Evolutionary conservation across 2,329 filamentous ascomycete species (phyloP).

Genomic region (Fusarium sp.): DNA sequence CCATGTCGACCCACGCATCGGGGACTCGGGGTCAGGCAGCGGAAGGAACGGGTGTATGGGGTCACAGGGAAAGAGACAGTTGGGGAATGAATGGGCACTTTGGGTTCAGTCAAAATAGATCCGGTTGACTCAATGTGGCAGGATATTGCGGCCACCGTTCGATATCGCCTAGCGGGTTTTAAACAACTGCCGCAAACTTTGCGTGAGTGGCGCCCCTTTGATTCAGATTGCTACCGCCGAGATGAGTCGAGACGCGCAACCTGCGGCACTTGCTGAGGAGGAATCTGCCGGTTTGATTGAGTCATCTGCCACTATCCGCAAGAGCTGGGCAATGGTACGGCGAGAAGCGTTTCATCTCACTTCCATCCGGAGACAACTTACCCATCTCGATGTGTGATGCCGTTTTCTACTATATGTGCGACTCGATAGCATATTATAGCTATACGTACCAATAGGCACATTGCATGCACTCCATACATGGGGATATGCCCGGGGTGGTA

Average conservation of each 20-base stretch:
- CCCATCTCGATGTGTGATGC: neutral
- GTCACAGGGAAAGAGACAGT: neutral
- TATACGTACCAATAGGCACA: neutral
- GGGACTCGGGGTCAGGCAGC: neutral
- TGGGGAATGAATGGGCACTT: neutral
- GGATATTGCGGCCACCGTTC: neutral
- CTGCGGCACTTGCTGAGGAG: neutral
- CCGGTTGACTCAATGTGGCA: neutral
- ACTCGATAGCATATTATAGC: neutral
- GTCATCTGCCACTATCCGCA: neutral
- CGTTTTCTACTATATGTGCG: neutral
- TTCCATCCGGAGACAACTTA: neutral
- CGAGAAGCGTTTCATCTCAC: neutral
- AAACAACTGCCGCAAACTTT: neutral
- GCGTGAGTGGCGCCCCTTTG: neutral
- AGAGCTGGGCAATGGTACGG: neutral
- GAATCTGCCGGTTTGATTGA: neutral
- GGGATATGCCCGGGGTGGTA: neutral
- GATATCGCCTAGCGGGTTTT: neutral
- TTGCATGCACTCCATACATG: neutral
- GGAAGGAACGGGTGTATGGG: neutral
- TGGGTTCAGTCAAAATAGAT: neutral
- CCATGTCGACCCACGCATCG: neutral
- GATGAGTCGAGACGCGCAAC: neutral
- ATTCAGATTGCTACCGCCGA: neutral